Evolutionary conservation across 805 yeast species (phyloP).

Genomic region (Huiozyma sinensis): DNA sequence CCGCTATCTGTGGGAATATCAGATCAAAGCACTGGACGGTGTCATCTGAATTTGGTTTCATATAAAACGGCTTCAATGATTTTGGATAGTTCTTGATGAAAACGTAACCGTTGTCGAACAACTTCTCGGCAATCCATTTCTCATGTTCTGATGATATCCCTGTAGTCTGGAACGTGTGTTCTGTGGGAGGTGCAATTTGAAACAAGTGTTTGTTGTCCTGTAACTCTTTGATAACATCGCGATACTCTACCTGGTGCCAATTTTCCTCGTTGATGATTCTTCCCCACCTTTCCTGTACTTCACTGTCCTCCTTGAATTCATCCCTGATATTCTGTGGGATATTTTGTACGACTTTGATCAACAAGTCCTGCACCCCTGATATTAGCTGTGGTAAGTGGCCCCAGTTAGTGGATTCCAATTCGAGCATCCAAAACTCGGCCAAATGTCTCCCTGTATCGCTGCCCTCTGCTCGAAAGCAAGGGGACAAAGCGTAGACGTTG

Average conservation of each 20-base stretch:
- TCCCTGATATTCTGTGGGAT: background rate
- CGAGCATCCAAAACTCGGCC: constrained; percentile 96
- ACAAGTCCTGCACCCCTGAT: background rate
- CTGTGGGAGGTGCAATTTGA: background rate
- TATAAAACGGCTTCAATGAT: constrained; percentile 78
- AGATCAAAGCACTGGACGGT: constrained; percentile 90
- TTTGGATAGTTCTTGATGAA: constrained; percentile 85
- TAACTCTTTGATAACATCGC: constrained; percentile 51
- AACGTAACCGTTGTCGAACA: constrained; percentile 56
- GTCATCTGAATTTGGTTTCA: constrained; percentile 42
- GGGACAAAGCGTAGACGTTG: constrained; percentile 80
- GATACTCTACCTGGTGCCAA: constrained; percentile 69
- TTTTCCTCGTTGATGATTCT: constrained; percentile 31
- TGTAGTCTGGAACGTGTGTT: background rate
- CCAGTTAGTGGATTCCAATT: constrained; percentile 69
- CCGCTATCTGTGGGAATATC: constrained; percentile 85
- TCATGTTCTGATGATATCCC: constrained; percentile 76
- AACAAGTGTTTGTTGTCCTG: constrained; percentile 1
- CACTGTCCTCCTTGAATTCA: constrained; percentile 2
- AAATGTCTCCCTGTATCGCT: constrained; percentile 87
- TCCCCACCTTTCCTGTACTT: constrained; percentile 46
- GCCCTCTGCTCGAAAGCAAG: constrained; percentile 89
- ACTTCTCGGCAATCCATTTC: constrained; percentile 69
- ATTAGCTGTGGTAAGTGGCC: constrained; percentile 32
- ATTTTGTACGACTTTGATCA: constrained; percentile 13